These are phyloP conservation scores for Inonotus hispidus DNA, from an alignment of 1,284 basidiomycete species.

Conservation along the genomic window DNA sequence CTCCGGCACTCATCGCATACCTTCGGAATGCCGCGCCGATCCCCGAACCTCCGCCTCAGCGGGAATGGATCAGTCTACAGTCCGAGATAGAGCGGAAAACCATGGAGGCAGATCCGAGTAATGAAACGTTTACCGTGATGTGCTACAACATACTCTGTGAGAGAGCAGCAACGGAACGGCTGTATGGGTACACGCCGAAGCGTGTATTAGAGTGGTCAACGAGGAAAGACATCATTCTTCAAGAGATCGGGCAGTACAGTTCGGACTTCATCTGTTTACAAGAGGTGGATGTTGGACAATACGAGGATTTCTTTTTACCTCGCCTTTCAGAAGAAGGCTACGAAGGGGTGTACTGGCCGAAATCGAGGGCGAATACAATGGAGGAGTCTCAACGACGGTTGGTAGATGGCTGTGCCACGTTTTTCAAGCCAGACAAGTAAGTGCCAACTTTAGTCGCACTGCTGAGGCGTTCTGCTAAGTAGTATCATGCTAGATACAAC, in stretches of 20 bases:
- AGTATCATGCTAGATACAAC: slow-evolving; percentile 57
- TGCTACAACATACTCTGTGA: slow-evolving; percentile 97
- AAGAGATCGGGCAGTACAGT: slow-evolving; percentile 80
- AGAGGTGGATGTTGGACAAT: slow-evolving; percentile 92
- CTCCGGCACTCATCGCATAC: slow-evolving; percentile 80
- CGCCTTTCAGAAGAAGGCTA: slow-evolving; percentile 78
- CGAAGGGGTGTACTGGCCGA: slow-evolving; percentile 92
- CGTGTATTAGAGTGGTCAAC: slow-evolving; percentile 98
- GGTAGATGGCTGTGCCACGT: slow-evolving; percentile 97
- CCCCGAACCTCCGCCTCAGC: slow-evolving; percentile 77
- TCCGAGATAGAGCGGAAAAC: slow-evolving; percentile 62
- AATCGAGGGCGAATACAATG: slow-evolving; percentile 94
- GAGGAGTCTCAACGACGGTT: slow-evolving; percentile 77
- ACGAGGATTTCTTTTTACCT: slow-evolving; percentile 89
- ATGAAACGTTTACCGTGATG: slow-evolving; percentile 76
- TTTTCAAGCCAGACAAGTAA: slow-evolving; percentile 88
- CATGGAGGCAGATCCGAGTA: slow-evolving; percentile 47
- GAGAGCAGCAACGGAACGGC: slow-evolving; percentile 80
- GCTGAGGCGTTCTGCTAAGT: slow-evolving; percentile 11
- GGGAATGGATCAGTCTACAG: slow-evolving; percentile 77
- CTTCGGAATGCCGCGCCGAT: slow-evolving; percentile 86
- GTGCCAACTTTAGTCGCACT: slow-evolving; percentile 30
- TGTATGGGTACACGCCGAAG: slow-evolving; percentile 96
- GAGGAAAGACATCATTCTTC: slow-evolving; percentile 85
- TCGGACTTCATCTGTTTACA: slow-evolving; percentile 93